Evolutionary conservation across 768 basidiomycete species (phyloP).

Genomic region (Dioszegia crocea): DNA sequence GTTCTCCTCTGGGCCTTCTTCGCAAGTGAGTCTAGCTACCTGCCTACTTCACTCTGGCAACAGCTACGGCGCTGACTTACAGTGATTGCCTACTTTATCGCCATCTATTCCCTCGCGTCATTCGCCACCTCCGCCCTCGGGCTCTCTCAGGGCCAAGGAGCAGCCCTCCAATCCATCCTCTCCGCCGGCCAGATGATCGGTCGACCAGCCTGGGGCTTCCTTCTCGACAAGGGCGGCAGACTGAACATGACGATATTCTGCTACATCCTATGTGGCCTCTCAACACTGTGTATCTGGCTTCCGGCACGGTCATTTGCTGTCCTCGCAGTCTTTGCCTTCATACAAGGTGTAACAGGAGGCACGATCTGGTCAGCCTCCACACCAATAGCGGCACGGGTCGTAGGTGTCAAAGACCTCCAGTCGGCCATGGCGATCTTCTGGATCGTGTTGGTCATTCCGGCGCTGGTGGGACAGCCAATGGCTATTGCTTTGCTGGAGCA

Average conservation of each 20-base stretch:
- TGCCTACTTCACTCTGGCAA: not conserved
- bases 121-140: constrained; percentile 44
- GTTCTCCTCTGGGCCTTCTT: constrained; percentile 44
- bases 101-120: constrained; percentile 46
- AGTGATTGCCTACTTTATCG: constrained; percentile 47
- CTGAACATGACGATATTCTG: constrained; percentile 45
- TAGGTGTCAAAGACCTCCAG: constrained; percentile 54
- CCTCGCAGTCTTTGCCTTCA: constrained; percentile 43
- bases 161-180: constrained; percentile 47
- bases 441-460: constrained; percentile 32
- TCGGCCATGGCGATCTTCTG: constrained; percentile 41
- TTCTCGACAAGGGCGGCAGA: constrained; percentile 42
- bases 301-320: constrained; percentile 44
- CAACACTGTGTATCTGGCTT: constrained; percentile 47
- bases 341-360: constrained; percentile 57
- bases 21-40: constrained; percentile 30
- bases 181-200: constrained; percentile 49
- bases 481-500: constrained; percentile 36
- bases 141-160: constrained; percentile 45
- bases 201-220: constrained; percentile 41
- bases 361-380: constrained; percentile 65
- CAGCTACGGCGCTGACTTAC: not conserved
- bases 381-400: constrained; percentile 59
- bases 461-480: constrained; percentile 37
- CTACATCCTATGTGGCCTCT: constrained; percentile 44